phyloP scores from a whole-genome alignment of 1,139 yeast species.

The Diutina mesorugosa region DNA sequence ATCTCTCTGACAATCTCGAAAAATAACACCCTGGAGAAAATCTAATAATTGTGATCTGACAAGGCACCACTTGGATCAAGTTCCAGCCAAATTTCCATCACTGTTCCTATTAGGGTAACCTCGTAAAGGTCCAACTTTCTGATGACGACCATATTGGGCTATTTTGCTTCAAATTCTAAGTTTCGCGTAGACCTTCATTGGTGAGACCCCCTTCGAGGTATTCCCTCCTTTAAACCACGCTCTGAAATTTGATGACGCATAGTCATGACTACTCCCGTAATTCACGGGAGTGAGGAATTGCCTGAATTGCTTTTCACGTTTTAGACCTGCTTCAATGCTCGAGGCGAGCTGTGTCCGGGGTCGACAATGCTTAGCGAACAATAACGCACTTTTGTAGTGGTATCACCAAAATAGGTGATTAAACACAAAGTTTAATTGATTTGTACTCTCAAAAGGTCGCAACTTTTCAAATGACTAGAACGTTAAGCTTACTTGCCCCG shows the following conservation, averaged over 20 bases:
- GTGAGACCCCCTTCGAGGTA: neutral
- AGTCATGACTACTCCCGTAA: neutral
- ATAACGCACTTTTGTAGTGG: no score
- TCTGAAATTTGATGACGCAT: neutral
- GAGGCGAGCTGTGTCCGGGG: no score
- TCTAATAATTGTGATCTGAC: slow-evolving; percentile 11
- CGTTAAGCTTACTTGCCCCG: neutral
- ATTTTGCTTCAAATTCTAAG: no score
- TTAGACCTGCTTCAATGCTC: neutral
- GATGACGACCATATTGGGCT: neutral
- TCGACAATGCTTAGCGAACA: no score
- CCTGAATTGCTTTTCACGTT: neutral
- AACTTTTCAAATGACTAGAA: no score
- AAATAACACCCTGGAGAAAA: slow-evolving; percentile 16
- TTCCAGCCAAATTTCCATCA: neutral
- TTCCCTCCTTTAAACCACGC: neutral
- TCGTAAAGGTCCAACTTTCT: neutral
- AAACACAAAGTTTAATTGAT: no score
- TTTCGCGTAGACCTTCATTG: neutral
- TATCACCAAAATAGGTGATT: no score
- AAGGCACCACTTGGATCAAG: neutral
- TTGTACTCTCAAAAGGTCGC: no score
- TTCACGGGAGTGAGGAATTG: neutral
- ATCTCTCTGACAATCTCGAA: slow-evolving; percentile 24
- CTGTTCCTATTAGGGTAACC: neutral